phyloP scores from a whole-genome alignment of 202 grass and related monocot genomes.

The Dendrocalamus latiflorus region DNA sequence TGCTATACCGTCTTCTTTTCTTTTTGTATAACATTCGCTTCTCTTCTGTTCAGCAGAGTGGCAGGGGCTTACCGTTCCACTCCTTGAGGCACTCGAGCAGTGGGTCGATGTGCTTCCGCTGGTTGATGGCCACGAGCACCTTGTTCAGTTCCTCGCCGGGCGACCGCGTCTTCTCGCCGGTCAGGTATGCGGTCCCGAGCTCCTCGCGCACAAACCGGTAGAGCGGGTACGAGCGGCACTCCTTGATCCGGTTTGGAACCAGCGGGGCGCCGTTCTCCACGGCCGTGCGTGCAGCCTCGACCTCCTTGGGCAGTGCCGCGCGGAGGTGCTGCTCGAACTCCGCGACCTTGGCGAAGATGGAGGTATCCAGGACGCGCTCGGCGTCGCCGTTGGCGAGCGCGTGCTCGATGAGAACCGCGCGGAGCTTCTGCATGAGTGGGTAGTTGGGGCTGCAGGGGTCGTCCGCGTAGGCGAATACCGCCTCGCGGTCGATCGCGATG shows the following conservation, averaged over 20 bases:
- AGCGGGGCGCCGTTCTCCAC: conserved; percentile 60
- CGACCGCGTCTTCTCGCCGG: conserved; percentile 74
- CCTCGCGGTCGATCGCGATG: conserved; percentile 71
- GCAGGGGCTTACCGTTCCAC: conserved; percentile 83
- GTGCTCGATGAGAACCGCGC: conserved; percentile 67
- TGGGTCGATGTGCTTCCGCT: conserved; percentile 70
- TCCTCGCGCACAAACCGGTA: conserved; percentile 77
- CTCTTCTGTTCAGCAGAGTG: conserved; percentile 45
- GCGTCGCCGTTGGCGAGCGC: conserved; percentile 61
- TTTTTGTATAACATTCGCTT: neutral
- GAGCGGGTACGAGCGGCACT: conserved; percentile 76
- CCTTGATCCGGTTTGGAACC: conserved; percentile 64
- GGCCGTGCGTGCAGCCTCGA: conserved; percentile 61
- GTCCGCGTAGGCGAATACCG: conserved; percentile 75
- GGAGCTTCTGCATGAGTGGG: conserved; percentile 75
- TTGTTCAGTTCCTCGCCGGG: conserved; percentile 84
- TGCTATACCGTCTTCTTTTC: conserved; percentile 14
- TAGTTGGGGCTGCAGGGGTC: conserved; percentile 76
- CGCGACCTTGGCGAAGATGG: conserved; percentile 72
- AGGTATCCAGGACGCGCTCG: conserved; percentile 54
- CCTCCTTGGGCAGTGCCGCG: conserved; percentile 57
- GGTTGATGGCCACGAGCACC: conserved; percentile 76
- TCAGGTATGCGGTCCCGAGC: conserved; percentile 58
- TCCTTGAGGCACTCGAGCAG: conserved; percentile 81
- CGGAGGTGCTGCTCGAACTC: conserved; percentile 61